These are phyloP conservation scores for Hygrophila difformis DNA, from an alignment of 257 asterid genomes.

Conservation along the genomic window DNA sequence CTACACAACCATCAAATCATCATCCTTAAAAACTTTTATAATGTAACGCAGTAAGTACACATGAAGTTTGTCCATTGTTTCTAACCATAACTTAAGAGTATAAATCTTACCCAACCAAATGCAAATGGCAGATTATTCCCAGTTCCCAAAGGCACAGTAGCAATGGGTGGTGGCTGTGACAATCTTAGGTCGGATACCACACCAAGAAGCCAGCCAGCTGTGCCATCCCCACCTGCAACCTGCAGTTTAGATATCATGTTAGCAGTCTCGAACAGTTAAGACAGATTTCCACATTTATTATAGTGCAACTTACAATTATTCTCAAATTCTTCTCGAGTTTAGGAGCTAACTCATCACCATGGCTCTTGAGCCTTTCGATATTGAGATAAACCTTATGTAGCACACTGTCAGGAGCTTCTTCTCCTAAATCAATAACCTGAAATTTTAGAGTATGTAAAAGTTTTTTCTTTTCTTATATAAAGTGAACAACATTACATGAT, in stretches of 20 bases:
- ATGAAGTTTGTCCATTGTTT: too few relatives aligned
- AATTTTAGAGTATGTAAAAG: too few relatives aligned
- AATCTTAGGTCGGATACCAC: slow-evolving; percentile 91
- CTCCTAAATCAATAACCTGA: slow-evolving; percentile 87
- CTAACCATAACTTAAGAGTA: not conserved
- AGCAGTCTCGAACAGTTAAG: not conserved
- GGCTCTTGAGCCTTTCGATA: slow-evolving; percentile 52
- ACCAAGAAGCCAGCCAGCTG: slow-evolving; percentile 99
- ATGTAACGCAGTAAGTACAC: too few relatives aligned
- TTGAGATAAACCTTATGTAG: slow-evolving; percentile 47
- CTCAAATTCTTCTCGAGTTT: slow-evolving; percentile 47
- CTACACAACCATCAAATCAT: too few relatives aligned
- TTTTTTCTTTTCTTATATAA: too few relatives aligned
- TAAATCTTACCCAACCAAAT: slow-evolving; percentile 95
- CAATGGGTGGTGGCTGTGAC: slow-evolving; percentile 86
- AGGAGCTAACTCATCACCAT: slow-evolving; percentile 46
- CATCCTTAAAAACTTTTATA: too few relatives aligned
- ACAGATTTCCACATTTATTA: not conserved
- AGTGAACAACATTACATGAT: too few relatives aligned
- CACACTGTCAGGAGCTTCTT: slow-evolving; percentile 68
- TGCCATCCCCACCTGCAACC: slow-evolving; percentile 99
- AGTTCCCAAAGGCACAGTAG: slow-evolving; percentile 90
- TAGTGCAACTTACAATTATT: slow-evolving; percentile 62
- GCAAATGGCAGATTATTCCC: slow-evolving; percentile 97
- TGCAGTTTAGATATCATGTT: slow-evolving; percentile 19